Conservation (phyloP, 805 yeast genomes). For the Candida wancherniae region DNA sequence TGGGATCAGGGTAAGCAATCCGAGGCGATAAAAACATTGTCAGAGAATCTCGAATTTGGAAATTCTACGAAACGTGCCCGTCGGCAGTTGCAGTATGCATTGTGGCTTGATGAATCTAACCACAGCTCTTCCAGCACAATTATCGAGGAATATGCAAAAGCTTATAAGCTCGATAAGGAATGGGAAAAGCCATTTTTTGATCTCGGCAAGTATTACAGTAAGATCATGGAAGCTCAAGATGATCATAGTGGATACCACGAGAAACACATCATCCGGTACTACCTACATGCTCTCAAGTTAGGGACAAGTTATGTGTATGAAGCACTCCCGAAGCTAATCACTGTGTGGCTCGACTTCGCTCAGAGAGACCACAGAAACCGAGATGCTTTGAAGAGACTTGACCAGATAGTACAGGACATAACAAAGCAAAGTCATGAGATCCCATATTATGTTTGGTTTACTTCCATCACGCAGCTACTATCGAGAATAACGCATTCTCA, state of each 20-base stretch:
- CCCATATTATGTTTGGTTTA: constrained; percentile 64
- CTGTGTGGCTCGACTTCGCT: constrained; percentile 84
- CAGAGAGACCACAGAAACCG: constrained; percentile 21
- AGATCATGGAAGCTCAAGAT: constrained; percentile 64
- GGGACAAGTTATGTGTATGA: constrained; percentile 72
- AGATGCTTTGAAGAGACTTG: constrained; percentile 35
- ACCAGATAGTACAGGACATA: constrained; percentile 47
- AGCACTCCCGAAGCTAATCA: constrained; percentile 82
- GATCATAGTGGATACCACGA: constrained; percentile 50
- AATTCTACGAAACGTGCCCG: constrained; percentile 25
- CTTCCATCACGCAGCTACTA: constrained; percentile 79
- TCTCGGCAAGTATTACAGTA: constrained; percentile 74
- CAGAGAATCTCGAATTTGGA: constrained; percentile 31
- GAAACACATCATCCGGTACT: constrained; percentile 49
- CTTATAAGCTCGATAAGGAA: constrained; percentile 47
- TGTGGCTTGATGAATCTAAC: constrained; percentile 84
- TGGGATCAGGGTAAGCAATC: constrained; percentile 90
- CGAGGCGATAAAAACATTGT: constrained; percentile 69
- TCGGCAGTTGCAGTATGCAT: constrained; percentile 72
- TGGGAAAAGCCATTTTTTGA: constrained; percentile 82
- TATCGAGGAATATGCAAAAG: constrained; percentile 59
- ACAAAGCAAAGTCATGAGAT: constrained; percentile 38
- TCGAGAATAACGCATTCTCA: constrained; percentile 72
- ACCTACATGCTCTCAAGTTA: constrained; percentile 52
- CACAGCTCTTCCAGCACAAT: constrained; percentile 75